Evolutionary conservation across 1,284 basidiomycete species (phyloP).

Genomic region (Schizophyllum commune): DNA sequence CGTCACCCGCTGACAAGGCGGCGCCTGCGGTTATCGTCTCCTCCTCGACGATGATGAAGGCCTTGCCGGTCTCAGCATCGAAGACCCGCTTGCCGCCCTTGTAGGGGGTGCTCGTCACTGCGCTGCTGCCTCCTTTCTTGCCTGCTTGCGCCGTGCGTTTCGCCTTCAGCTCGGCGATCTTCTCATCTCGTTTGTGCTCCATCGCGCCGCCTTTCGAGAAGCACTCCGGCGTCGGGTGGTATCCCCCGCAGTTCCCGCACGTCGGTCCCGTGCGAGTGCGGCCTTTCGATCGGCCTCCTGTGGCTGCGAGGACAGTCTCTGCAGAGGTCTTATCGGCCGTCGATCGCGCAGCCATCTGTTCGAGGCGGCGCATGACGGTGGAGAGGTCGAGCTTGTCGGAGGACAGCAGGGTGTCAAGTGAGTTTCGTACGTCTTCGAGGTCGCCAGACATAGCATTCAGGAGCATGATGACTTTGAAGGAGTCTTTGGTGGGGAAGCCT

Average conservation of each 20-base stretch:
- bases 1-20: neutral
- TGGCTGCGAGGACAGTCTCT: neutral
- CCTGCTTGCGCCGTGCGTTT: neutral
- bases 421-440: neutral
- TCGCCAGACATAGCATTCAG: neutral
- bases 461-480: neutral
- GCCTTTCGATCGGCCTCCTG: neutral
- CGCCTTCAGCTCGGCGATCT: neutral
- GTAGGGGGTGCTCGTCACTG: too few species aligned
- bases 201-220: conserved; percentile 1
- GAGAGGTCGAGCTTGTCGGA: neutral
- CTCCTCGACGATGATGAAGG: conserved; percentile 6
- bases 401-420: neutral
- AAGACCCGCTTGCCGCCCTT: conserved; percentile 1
- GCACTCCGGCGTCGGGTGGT: neutral
- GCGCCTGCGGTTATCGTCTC: neutral
- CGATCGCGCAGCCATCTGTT: neutral
- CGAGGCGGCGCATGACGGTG: neutral
- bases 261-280: neutral
- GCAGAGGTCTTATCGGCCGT: neutral
- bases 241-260: conserved; percentile 1
- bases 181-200: conserved; percentile 1
- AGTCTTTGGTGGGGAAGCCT: neutral
- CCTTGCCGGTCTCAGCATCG: conserved; percentile 2
- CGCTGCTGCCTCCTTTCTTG: neutral